These are phyloP conservation scores for Bipolaris oryzae DNA, from an alignment of 2,329 filamentous ascomycete species.

Conservation along the genomic window DNA sequence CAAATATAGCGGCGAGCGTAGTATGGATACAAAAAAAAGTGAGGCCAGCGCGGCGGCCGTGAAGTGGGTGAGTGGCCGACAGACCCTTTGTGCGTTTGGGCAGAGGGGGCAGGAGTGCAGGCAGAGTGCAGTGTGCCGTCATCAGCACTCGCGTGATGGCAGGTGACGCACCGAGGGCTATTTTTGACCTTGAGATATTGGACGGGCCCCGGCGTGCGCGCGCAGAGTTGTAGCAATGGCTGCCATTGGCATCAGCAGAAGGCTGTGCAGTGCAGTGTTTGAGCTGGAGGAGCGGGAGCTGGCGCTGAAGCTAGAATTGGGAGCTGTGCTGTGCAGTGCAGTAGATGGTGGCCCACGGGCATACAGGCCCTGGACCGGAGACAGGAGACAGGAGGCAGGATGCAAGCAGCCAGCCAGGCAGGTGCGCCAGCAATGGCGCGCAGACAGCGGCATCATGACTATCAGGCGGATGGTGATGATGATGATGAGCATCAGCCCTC, in stretches of 20 bases:
- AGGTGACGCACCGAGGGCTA: slow-evolving; percentile 30
- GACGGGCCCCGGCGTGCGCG: slow-evolving; percentile 23
- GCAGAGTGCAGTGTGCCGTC: neutral
- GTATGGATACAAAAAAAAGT: slow-evolving; percentile 11
- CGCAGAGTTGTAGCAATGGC: slow-evolving; percentile 26
- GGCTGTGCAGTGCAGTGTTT: neutral
- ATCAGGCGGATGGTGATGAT: no score
- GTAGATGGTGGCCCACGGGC: no score
- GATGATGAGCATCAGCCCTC: neutral
- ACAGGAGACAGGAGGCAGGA: no score
- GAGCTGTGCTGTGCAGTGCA: no score
- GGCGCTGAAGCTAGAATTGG: no score
- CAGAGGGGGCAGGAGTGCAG: slow-evolving; percentile 9
- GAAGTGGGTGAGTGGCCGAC: neutral
- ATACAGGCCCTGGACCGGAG: no score
- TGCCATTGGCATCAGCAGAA: neutral
- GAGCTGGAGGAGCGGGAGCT: no score
- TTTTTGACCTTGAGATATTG: slow-evolving; percentile 37
- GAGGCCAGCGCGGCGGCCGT: slow-evolving; percentile 1
- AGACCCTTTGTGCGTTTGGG: neutral
- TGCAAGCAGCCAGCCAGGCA: no score
- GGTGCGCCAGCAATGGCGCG: no score
- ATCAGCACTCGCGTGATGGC: slow-evolving; percentile 17
- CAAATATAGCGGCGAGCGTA: slow-evolving; percentile 15
- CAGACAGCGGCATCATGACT: no score